Conservation (phyloP, 2,329 filamentous ascomycete genomes). For the Colletotrichum gigasporum region DNA sequence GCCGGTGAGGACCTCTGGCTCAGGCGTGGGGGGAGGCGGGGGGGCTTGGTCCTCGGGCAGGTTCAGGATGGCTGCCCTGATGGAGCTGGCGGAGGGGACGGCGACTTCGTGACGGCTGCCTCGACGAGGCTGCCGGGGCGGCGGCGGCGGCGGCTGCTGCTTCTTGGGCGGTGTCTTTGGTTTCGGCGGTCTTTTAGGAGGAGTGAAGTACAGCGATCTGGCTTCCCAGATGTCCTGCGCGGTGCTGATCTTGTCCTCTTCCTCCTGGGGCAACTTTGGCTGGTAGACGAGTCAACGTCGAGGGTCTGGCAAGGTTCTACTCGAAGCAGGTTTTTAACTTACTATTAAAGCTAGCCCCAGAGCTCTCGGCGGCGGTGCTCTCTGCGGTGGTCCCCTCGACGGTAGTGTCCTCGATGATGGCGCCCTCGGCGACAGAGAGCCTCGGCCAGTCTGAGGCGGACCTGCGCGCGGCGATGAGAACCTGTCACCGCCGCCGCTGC, state of each 20-base stretch:
- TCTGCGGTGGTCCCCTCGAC: background rate
- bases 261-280: conserved; percentile 10
- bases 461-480: background rate
- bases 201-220: conserved; percentile 13
- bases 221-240: conserved; percentile 6
- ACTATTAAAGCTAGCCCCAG: background rate
- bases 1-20: no score
- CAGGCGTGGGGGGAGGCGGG: background rate
- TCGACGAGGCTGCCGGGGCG: background rate
- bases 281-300: background rate
- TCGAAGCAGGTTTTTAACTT: background rate
- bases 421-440: background rate
- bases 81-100: background rate
- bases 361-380: background rate
- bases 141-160: conserved; percentile 1
- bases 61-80: background rate
- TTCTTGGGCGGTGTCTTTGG: no score
- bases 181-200: conserved; percentile 8
- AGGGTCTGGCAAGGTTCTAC: background rate
- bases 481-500: background rate
- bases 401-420: background rate
- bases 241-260: conserved; percentile 14
- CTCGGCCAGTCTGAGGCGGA: background rate
- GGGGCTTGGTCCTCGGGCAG: background rate
- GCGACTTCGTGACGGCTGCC: background rate